Base-by-base conservation (phyloP, 1,284 basidiomycete genomes). In the Clitocybe nebularis region DNA sequence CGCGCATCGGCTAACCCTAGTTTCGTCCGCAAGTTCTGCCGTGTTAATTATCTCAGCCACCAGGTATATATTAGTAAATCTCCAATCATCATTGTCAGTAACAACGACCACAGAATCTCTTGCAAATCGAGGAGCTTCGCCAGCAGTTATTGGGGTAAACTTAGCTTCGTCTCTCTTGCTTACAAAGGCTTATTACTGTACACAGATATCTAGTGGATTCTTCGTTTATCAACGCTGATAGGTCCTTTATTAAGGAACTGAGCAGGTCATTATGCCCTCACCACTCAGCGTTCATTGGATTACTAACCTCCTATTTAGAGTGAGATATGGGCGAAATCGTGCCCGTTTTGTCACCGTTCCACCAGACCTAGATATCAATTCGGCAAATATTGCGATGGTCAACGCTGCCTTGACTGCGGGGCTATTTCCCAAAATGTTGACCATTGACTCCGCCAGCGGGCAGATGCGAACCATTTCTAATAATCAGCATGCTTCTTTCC, bases 61-160 rank as follows among this genome's bases (percentile, higher is more conserved):
- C 88, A 90, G 71, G 86, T 85, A 57, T 44, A 14, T 62, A 44
- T 40, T 33, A 13, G 6, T 23, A 16, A n/a, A 8, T 24, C 44
- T 10, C 23, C 32, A 8, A 13, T 24, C 22, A 28, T 29, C 5
- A 11, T 34, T 17, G 11, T n/a, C 32, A 8, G 43, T 26, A 23
- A 32, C n/a, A n/a, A 25, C 21, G 35, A 21, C 17, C 16, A 2
- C 63, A 94, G 81, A 97, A 93, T 56, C 67, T 99, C 44, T 84
- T 93, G 62, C 93, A 97, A 62, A 96, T 99, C 36, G 96, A 99
- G 61, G 96, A 99, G 59, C 74, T 99, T 21, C 83, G 95, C 4
- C 93, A 96, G 57, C 95, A 98, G 62, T 88, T 96, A 53, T 72
- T 98, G 29, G 81, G 87, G 75, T 89, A 53, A 51, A 67, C 55